Base-by-base conservation (phyloP, 202 grass and related monocot species). In the Setaria italica region DNA sequence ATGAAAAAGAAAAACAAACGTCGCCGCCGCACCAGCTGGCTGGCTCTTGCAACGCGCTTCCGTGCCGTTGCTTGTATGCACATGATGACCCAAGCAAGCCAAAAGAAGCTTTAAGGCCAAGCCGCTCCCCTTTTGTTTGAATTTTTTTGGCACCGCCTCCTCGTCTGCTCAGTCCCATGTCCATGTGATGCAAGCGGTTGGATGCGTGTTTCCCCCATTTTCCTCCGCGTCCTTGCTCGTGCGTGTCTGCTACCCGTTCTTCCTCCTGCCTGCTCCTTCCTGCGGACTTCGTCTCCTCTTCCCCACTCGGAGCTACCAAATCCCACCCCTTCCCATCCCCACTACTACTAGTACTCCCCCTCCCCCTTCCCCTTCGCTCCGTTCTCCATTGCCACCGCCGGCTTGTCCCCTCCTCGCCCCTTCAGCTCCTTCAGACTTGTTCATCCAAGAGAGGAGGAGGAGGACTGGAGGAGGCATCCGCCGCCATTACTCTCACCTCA, bases 211-310 rank as follows among this genome's bases (percentile, higher is more conserved):
- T 3, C 16, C 46, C 7, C 33, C 72, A 11, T 29, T 29, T 13
- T 54, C 6, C 57, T 53, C 54, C 32, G 35, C 53, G 73, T 65
- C 58, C 6, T 32, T 10, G 7, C 12, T 41, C 39, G 39, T 41
- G 39, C 39, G 39, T 6, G 39, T 41, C 39, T 0, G 9, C 60
- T 33, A 16, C 50, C 20, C 32, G 30, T 20, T 47, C 14, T 39
- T 29, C 7, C 21, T 66, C 9, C 35, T 37, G 25, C 50, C 19
- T 39, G 39, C 54, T 20, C 13, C 35, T 56, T 59, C 50, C 37
- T 68, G 49, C 49, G 78, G 78, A 76, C 78, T 82, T 87, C 85
- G 85, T 87, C 85, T 30, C 9, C 56, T 47, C 51, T 29, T 7
- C 19, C 57, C 34, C 32, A 43, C 84, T 56, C 76, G n/a, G 56